A percentile compares a stretch with the other conserved stretches of the same genome.
phyloP scores from a whole-genome alignment of 768 basidiomycete species.

The Leccinum subgranulosum region DNA sequence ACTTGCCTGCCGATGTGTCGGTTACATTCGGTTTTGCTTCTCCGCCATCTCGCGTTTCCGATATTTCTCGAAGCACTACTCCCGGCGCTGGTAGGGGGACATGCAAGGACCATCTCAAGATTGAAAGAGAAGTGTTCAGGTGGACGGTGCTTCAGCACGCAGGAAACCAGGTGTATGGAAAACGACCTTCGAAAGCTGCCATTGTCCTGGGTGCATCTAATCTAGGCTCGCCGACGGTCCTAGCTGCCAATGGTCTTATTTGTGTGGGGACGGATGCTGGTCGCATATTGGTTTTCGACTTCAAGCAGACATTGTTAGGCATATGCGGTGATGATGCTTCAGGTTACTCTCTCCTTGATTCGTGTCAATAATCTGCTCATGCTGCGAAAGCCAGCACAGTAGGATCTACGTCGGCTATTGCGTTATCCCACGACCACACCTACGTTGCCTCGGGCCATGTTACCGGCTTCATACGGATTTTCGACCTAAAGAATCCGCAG shows the following conservation, averaged over 20 bases:
- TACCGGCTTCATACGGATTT: constrained; percentile 82
- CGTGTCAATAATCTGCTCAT: constrained; percentile 18
- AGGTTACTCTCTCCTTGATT: constrained; percentile 42
- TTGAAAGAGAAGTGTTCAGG: constrained; percentile 60
- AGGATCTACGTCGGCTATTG: constrained; percentile 84
- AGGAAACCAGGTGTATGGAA: constrained; percentile 52
- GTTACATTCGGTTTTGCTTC: constrained; percentile 46
- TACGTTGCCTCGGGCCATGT: constrained; percentile 88
- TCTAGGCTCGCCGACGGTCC: constrained; percentile 69
- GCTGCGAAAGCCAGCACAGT: constrained; percentile 48
- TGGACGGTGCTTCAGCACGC: constrained; percentile 71
- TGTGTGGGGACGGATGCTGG: constrained; percentile 87
- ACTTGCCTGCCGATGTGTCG: constrained; percentile 43
- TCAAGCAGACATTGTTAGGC: constrained; percentile 79
- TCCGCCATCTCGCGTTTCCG: constrained; percentile 62
- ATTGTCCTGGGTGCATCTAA: constrained; percentile 56
- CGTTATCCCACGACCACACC: constrained; percentile 91
- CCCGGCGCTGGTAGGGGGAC: constrained; percentile 33
- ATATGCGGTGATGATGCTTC: constrained; percentile 70
- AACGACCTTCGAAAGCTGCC: constrained; percentile 55
- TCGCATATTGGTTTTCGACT: constrained; percentile 80
- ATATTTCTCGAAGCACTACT: constrained; percentile 68
- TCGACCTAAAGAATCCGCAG: constrained; percentile 70
- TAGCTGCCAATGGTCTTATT: constrained; percentile 83
- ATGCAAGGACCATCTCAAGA: constrained; percentile 16